Base-by-base conservation (phyloP, 768 basidiomycete genomes). In the Gloeophyllum trabeum region DNA sequence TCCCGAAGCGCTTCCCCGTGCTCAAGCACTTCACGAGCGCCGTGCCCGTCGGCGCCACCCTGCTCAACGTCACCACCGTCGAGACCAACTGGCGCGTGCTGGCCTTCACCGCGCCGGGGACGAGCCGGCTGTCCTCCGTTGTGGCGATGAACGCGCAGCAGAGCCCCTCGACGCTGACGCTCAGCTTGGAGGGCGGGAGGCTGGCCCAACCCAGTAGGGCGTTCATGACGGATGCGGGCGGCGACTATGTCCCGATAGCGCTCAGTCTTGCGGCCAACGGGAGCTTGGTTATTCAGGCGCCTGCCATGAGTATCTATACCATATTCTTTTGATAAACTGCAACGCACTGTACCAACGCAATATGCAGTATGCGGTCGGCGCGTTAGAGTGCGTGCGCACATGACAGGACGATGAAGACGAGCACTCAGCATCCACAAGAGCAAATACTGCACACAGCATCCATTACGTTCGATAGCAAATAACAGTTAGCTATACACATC, bases 11-110 rank as follows among this genome's bases (percentile, higher is more conserved):
- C 20, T 51, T 41, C 41, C 45, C 40, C 32, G 45, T 53, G 42
- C 43, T 55, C 24, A 47, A 50, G 43, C 54, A 55, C 44, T 46
- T 52, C 45, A 41, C 53, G 25, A 51, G 51, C 35, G 42, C 34
- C 26, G 46, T 16, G 28, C 28, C 28, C 10, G 28, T 30, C 28
- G 28, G 28, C 16, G 28, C 28, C 28, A 16, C 16, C 28, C 28
- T 7, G 16, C 28, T 7, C 7, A 30, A 30, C 16, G 28, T 30
- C 28, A 30, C 28, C 28, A 16, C 7, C 10, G 16, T 16, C 10
- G 28, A 30, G 28, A 16, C 28, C 7, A 30, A 30, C 28, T 30
- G 28, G 28, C 28, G 7, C 28, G 28, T 30, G 10, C 28, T 30
- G 10, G 28, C 28, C 10, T 30, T 30, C 28, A 30, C 28, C 28